Base-by-base conservation (phyloP, 2,329 filamentous ascomycete genomes). In the Gremmenia infestans region DNA sequence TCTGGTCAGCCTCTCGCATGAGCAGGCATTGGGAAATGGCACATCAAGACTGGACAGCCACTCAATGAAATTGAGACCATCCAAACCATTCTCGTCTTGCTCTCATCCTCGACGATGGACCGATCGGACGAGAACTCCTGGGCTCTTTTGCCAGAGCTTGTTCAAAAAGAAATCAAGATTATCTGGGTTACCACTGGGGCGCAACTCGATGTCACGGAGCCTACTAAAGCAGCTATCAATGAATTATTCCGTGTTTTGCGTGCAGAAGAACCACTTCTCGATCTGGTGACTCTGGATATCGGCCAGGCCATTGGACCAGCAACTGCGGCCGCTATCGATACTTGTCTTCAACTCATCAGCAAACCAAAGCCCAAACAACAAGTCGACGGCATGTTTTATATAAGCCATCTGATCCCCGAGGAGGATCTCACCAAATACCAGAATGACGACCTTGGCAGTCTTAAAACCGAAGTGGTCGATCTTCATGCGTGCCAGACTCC, bases 121-220 rank as follows among this genome's bases (percentile, higher is more conserved):
- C 17, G 23, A 15, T 43, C 54, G 12, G 17, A 32, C 15, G 46
- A 52, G 14, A 22, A 35, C 1, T 45, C 56, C 39, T 64, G 60
- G 60, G 25, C 59, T 35, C n/a, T 46, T 9, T 42, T 63, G 36
- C 57, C 60, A 42, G 22, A 50, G 12, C 23, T 63, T 5, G 25
- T 49, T 5, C 14, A 15, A n/a, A 15, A 43, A 36, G 48, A 50
- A 11, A 23, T 3, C 8, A 56, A 56, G 28, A 52, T 73, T 11
- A 58, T 74, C 7, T 74, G 72, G 72, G 56, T 73, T 22, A 73
- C 71, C 2, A 63, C 60, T 2, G 68, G 69, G 39, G 56, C 64
- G 0, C 57, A 62, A 32, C 46, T 63, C 14, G 55, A 65, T 5
- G 15, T 70, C 58, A 60, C 64, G 61, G 50, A 63, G 50, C 72